phyloP scores from a whole-genome alignment of 495 filamentous ascomycete species.

The Polyplosphaeria fusca region DNA sequence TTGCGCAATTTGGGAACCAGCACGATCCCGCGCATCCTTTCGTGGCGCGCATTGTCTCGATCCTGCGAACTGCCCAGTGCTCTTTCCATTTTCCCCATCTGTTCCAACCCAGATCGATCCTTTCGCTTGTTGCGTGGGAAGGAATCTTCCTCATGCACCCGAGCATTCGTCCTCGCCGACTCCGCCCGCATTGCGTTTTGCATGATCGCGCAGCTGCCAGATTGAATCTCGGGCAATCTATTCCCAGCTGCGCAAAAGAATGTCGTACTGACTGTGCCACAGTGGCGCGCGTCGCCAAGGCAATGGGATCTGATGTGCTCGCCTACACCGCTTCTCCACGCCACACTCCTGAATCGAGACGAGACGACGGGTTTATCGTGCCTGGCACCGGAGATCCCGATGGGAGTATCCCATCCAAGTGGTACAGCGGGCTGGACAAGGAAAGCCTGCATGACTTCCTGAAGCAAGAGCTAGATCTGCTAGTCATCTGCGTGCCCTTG shows the following conservation, averaged over 20 bases:
- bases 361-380: conserved; percentile 65
- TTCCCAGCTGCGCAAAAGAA: no score
- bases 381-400: conserved; percentile 76
- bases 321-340: conserved; percentile 72
- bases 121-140: no score
- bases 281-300: conserved; percentile 63
- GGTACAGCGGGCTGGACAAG: conserved; percentile 67
- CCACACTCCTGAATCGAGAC: conserved; percentile 53
- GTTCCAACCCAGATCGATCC: no score
- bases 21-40: neutral
- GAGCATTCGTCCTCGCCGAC: no score
- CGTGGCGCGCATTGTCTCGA: neutral
- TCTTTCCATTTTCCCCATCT: no score
- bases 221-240: no score
- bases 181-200: no score
- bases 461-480: conserved; percentile 64
- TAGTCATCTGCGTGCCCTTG: conserved; percentile 72
- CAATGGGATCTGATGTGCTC: conserved; percentile 75
- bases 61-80: no score
- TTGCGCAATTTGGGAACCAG: neutral
- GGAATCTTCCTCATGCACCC: no score
- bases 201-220: no score
- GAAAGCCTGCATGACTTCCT: conserved; percentile 64
- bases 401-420: conserved; percentile 64
- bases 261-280: conserved; percentile 21